These are phyloP conservation scores for Monosporascus sp. DNA, from an alignment of 2,329 filamentous ascomycete species.

Conservation along the genomic window DNA sequence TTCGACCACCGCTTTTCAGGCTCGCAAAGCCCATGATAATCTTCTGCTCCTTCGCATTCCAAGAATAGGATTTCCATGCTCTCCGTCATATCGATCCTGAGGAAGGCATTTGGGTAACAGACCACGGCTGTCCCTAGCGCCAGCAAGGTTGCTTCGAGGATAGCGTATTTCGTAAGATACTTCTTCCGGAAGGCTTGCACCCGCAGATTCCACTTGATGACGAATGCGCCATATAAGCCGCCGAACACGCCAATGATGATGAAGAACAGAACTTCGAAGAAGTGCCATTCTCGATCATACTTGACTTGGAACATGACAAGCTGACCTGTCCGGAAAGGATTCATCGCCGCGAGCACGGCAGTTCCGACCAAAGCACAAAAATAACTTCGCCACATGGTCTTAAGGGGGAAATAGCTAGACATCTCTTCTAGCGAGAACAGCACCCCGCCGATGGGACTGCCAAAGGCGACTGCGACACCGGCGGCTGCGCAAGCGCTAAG, in stretches of 20 bases:
- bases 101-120: slow-evolving; percentile 95
- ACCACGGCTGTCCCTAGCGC: slow-evolving; percentile 81
- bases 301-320: slow-evolving; percentile 98
- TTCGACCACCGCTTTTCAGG: slow-evolving; percentile 69
- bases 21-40: slow-evolving; percentile 88
- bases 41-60: slow-evolving; percentile 84
- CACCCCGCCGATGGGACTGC: slow-evolving; percentile 93
- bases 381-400: slow-evolving; percentile 97
- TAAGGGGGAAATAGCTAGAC: slow-evolving; percentile 92
- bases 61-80: slow-evolving; percentile 98
- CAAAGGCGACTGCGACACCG: slow-evolving; percentile 93
- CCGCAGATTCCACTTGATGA: slow-evolving; percentile 95
- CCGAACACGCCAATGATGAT: slow-evolving; percentile 88
- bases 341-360: slow-evolving; percentile 89
- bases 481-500: slow-evolving; percentile 91
- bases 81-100: slow-evolving; percentile 97
- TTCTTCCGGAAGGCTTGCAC: slow-evolving; percentile 91
- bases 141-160: slow-evolving; percentile 80
- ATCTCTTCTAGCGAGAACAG: slow-evolving; percentile 97
- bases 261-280: slow-evolving; percentile 93
- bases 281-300: slow-evolving; percentile 96
- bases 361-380: slow-evolving; percentile 96
- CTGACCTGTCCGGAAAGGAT: slow-evolving; percentile 93
- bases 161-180: slow-evolving; percentile 77
- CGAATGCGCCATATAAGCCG: slow-evolving; percentile 89